Base-by-base conservation (phyloP, 2,329 filamentous ascomycete species). In the Elsinoe perseae region DNA sequence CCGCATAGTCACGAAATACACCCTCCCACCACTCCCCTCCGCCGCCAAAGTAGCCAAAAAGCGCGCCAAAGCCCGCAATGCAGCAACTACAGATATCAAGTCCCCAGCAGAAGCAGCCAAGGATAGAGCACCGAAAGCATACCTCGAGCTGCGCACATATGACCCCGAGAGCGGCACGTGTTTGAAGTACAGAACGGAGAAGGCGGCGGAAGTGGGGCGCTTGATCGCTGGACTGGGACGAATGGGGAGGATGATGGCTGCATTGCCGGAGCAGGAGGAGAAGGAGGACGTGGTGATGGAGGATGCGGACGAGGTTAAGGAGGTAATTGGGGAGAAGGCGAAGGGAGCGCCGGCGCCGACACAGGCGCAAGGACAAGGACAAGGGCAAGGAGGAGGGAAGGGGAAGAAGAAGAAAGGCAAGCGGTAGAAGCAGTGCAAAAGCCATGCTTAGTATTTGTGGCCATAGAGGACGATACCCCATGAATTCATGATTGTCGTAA, bases 1-100 rank as follows among this genome's bases (percentile, higher is more conserved):
- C 48, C 82, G 84, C 67, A 89, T 97, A 75, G 95, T 89, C 63
- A 95, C 91, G 61, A 90, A 87, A 78, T 98, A 97, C 82, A 85
- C 83, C 69, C 83, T 92, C 69, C 65, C 66, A 16, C 64, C 67
- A 53, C 62, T 66, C 38, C 61, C 63, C 14, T 63, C 64, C 28
- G 61, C 65, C 65, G 54, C 65, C 66, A 64, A 60, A 66, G 68
- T 60, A 58, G 52, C 60, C 61, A 40, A 42, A 61, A n/a, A 57
- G 57, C 53, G 42, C 38, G 27, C 53, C 43, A 68, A 68, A 56
- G 20, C 56, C 56, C 57, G 61, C 36, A 56, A 43, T 40, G 44
- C 53, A 34, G 61, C 62, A 50, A 57, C 64, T 54, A 58, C 62
- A 56, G 66, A 71, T 42, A 28, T 38, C 28, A 52, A 38, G 16